These are phyloP conservation scores for Blastobotrys raffinosifermentans DNA, from an alignment of 1,139 yeast species.

Conservation along the genomic window DNA sequence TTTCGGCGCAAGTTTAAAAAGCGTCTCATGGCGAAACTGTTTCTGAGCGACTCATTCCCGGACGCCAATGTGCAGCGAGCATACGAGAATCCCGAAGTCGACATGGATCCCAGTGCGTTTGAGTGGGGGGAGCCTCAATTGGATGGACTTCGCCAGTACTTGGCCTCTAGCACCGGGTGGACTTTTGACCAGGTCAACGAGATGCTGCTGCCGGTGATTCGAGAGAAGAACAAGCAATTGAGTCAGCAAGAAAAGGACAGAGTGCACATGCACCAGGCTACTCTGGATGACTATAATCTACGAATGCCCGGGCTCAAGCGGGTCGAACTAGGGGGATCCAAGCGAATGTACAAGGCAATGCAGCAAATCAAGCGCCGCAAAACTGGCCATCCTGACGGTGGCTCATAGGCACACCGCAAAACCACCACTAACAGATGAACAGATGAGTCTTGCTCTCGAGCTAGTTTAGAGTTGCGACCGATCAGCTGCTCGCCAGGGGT, in stretches of 20 bases:
- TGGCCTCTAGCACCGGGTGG: conserved; percentile 81
- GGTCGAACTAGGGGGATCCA: conserved; percentile 20
- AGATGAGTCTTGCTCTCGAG: too few relatives aligned
- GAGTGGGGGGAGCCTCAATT: conserved; percentile 89
- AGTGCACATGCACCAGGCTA: conserved; percentile 13
- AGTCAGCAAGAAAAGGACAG: conserved; percentile 14
- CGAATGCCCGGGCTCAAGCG: conserved; percentile 27
- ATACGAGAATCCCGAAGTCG: conserved; percentile 75
- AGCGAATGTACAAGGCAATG: conserved; percentile 25
- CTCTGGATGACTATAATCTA: conserved; percentile 30
- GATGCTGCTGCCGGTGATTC: conserved; percentile 79
- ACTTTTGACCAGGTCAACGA: conserved; percentile 69
- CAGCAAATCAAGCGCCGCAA: conserved; percentile 12
- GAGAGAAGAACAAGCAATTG: conserved; percentile 62
- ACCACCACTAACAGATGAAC: too few relatives aligned
- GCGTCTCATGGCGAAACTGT: conserved; percentile 57
- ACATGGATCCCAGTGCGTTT: conserved; percentile 67
- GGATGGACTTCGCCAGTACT: conserved; percentile 66
- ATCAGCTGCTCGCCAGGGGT: too few relatives aligned
- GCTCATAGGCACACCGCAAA: too few relatives aligned
- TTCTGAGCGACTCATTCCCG: conserved; percentile 63
- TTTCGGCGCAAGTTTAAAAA: conserved; percentile 44
- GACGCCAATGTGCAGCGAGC: conserved; percentile 65
- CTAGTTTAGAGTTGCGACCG: too few relatives aligned
- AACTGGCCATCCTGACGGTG: too few relatives aligned